Evolutionary conservation across 2,329 filamentous ascomycete species (phyloP).

Genomic region (Colletotrichum chrysophilum): DNA sequence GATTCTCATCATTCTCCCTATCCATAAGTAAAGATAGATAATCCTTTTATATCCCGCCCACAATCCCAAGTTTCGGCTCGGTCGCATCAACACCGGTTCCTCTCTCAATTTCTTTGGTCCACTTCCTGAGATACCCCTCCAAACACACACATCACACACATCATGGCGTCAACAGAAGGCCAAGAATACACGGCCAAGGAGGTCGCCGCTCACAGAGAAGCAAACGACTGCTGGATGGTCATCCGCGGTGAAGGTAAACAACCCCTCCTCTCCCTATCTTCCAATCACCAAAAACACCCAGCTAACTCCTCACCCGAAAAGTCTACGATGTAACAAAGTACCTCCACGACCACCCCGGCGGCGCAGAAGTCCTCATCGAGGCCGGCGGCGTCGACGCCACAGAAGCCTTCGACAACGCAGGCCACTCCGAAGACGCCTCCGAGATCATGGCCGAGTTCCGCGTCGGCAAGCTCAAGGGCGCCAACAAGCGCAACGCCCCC

Average conservation of each 20-base stretch:
- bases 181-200: conserved; percentile 40
- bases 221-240: conserved; percentile 57
- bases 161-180: conserved; percentile 20
- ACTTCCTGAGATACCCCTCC: background rate
- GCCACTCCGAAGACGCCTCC: conserved; percentile 71
- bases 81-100: background rate
- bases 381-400: conserved; percentile 80
- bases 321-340: conserved; percentile 67
- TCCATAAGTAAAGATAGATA: background rate
- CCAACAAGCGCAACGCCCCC: conserved; percentile 22
- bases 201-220: conserved; percentile 54
- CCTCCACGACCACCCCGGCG: conserved; percentile 69
- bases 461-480: conserved; percentile 42
- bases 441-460: conserved; percentile 44
- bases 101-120: background rate
- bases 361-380: conserved; percentile 78
- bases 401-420: conserved; percentile 82
- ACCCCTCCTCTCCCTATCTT: background rate
- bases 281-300: background rate
- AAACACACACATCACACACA: background rate
- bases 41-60: background rate
- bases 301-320: conserved; percentile 25
- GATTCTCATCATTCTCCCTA: background rate
- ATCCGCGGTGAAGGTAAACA: conserved; percentile 58
- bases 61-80: background rate